phyloP scores from a whole-genome alignment of 2,329 filamentous ascomycete genomes.

The Meredithiella fracta region DNA sequence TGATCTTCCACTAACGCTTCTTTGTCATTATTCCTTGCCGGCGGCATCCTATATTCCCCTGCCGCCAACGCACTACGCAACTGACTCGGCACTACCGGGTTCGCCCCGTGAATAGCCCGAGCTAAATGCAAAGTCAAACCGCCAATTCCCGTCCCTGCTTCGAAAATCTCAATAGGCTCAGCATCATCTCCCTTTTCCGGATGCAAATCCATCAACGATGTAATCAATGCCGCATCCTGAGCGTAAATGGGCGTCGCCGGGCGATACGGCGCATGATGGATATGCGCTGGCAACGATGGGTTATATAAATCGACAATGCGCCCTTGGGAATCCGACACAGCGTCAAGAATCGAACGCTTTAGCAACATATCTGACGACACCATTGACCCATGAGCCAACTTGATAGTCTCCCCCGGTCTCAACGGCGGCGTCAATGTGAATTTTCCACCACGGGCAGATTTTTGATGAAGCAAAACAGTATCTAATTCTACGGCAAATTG shows the following conservation, averaged over 20 bases:
- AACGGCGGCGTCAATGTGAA: slow-evolving; percentile 26
- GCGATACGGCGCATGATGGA: slow-evolving; percentile 43
- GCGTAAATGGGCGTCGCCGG: slow-evolving; percentile 64
- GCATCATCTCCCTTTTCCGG: slow-evolving; percentile 17
- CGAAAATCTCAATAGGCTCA: slow-evolving; percentile 54
- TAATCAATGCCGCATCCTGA: slow-evolving; percentile 57
- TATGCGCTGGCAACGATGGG: slow-evolving; percentile 58
- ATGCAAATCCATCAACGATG: slow-evolving; percentile 61
- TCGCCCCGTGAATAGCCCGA: slow-evolving; percentile 59
- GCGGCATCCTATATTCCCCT: slow-evolving; percentile 4
- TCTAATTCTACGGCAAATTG: slow-evolving; percentile 16
- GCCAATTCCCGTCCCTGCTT: slow-evolving; percentile 75
- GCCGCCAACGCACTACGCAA: slow-evolving; percentile 20
- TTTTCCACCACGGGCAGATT: slow-evolving; percentile 20
- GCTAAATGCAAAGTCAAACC: slow-evolving; percentile 60
- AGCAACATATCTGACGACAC: slow-evolving; percentile 43
- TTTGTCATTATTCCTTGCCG: slow-evolving; percentile 9
- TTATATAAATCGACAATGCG: slow-evolving; percentile 39
- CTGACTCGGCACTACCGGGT: slow-evolving; percentile 33
- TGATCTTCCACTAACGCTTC: slow-evolving; percentile 15
- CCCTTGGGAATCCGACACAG: slow-evolving; percentile 36
- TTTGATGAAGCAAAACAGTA: slow-evolving; percentile 26
- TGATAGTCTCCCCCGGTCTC: slow-evolving; percentile 20
- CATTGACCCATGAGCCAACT: slow-evolving; percentile 28
- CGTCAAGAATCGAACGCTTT: slow-evolving; percentile 41